Evolutionary conservation across 495 filamentous ascomycete genomes (phyloP), one percentile per base, ranked within the genome.

Genomic region (Peziza echinospora): DNA sequence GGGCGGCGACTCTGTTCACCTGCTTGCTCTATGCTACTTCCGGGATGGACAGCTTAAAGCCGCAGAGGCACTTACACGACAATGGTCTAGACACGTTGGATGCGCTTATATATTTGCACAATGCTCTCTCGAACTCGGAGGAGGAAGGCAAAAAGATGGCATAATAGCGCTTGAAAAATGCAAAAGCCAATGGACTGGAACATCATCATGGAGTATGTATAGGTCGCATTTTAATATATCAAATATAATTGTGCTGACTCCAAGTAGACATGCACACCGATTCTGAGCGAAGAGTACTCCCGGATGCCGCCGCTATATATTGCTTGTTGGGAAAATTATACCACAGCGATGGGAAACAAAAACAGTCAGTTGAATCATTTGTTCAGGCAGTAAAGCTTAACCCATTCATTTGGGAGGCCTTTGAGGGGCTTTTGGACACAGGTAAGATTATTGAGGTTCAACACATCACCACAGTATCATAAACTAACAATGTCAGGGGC

Each of bases 381-480:
- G 82, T 86, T 47, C 82, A 85, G 48, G 77, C 89, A 6, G 65
- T 96, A 44, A 92, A 85, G 61, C 58, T 77, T 28, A 96, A 94
- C 57, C 86, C 89, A 0, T 92, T 96, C 63, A 86, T 92, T 74
- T 96, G 91, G 89, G 89, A 97, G 67, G 91, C 91, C 0, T 94
- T 93, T 60, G 68, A 77, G 17, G 77, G 71, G n/a, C 65, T 97
- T 3, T 80, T 78, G 48, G 72, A 79, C 49, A 69, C 72, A 24
- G 78, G 78, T 78, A n/a, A n/a, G n/a, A n/a, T n/a, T n/a, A n/a
- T n/a, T n/a, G n/a, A n/a, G n/a, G n/a, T n/a, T n/a, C n/a, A n/a
- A n/a, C n/a, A n/a, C n/a, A n/a, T n/a, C n/a, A n/a, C n/a, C n/a
- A n/a, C n/a, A n/a, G n/a, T n/a, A n/a, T n/a, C n/a, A n/a, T n/a